Evolutionary conservation across 805 yeast species (phyloP), one percentile per base, ranked within the genome.

Genomic region (Spencermartinsiella europaea): DNA sequence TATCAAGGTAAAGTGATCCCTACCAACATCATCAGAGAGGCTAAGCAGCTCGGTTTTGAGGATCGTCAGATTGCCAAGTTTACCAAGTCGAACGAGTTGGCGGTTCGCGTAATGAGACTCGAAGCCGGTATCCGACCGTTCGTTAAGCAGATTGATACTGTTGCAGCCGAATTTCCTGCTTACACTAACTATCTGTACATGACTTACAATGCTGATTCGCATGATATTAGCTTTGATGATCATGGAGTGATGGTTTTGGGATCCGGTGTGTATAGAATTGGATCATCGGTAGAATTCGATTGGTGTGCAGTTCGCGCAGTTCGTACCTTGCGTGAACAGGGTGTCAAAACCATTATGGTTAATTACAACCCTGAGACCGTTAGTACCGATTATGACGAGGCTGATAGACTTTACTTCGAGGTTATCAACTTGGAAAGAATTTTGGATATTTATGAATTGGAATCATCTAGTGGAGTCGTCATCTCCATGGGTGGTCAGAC

Each of bases 401-500:
- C 95, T 48, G 99, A 91, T 67, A 79, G 98, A 67, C 78, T 91
- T 57, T 91, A 93, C 72, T 91, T 91, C 62, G 99, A 91, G 75
- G 90, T 93, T 38, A 86, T 91, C 68, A 88, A 88, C 68, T 73
- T 90, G 60, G 99, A 91, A 74, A 79, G 97, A 66, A 91, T 91
- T 25, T 74, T 91, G 62, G 99, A 91, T 72, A 89, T 91, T 59
- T 93, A 91, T 65, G 96, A 91, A 66, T 71, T 88, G 48, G 98
- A 93, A 73, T 78, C 80, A 58, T 83, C 96, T 34, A 69, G 80
- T 10, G 99, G 98, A 74, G 97, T 91, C 48, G 81, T 91, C 50
- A 87, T 91, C 54, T 83, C 97, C 48, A 89, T 91, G 95, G 99
- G 99, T 77, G 99, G 99, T 65, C 99, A 91, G 73, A 87, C 96